A percentile compares a stretch with the other conserved stretches of the same genome.
Evolutionary conservation across 306 rosid species (phyloP).

Genomic region (Casuarina equisetifolia): DNA sequence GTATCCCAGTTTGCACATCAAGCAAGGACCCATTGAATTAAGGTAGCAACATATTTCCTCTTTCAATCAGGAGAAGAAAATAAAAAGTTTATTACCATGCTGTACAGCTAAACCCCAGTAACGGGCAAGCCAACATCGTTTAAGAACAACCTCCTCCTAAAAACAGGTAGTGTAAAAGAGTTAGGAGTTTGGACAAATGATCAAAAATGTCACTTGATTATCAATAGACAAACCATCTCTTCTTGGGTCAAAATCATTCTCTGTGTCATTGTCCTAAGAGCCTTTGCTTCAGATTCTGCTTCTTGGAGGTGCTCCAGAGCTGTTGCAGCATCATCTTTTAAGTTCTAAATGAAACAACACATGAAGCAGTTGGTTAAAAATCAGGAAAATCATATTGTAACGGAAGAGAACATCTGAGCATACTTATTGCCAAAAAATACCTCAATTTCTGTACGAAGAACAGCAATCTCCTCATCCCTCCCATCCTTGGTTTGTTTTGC

Average conservation of each 20-base stretch:
- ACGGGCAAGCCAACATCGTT: constrained; percentile 99
- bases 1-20: constrained; percentile 15
- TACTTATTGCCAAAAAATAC: constrained; percentile 35
- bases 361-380: constrained; percentile 28
- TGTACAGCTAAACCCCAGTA: constrained; percentile 92
- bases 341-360: constrained; percentile 46
- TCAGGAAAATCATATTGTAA: constrained; percentile 13
- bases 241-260: constrained; percentile 98
- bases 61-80: constrained; percentile 28
- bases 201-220: constrained; percentile 13
- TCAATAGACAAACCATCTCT: constrained; percentile 81
- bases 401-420: background rate
- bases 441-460: constrained; percentile 84
- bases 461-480: constrained; percentile 67
- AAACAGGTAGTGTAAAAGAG: constrained; percentile 21
- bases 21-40: constrained; percentile 13
- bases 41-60: constrained; percentile 21
- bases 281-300: constrained; percentile 88
- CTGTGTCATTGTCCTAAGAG: constrained; percentile 88
- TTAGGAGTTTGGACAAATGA: constrained; percentile 15
- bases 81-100: constrained; percentile 58
- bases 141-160: constrained; percentile 96
- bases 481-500: constrained; percentile 78
- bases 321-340: constrained; percentile 72
- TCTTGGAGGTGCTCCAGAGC: constrained; percentile 78